Evolutionary conservation across 106 monocot species (phyloP).

Genomic region (Allium cepa): DNA sequence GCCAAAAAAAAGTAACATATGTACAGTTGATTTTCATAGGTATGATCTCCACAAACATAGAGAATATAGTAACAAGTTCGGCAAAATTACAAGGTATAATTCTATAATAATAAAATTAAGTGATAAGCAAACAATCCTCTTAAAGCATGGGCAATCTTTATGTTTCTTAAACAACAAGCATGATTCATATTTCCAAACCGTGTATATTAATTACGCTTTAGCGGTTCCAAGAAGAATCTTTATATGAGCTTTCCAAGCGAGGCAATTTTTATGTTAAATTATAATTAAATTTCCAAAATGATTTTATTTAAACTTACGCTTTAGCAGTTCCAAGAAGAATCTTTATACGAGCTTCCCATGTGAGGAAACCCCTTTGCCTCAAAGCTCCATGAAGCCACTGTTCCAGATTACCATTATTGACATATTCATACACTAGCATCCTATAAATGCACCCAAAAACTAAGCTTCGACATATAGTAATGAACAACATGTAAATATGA

Average conservation of each 20-base stretch:
- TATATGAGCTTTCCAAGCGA: no score
- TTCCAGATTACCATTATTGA: conserved; percentile 73
- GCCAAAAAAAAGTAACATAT: neutral
- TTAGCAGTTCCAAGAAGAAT: conserved; percentile 62
- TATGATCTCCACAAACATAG: no score
- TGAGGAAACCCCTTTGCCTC: conserved; percentile 34
- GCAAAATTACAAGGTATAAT: neutral
- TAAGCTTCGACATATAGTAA: no score
- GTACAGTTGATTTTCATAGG: neutral
- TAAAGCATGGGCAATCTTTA: no score
- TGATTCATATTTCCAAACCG: no score
- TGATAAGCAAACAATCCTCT: neutral
- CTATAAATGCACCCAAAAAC: conserved; percentile 14
- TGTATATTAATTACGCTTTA: no score
- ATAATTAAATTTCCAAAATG: no score
- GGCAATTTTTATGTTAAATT: no score
- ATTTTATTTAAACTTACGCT: conserved; percentile 32
- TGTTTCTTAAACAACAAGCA: no score
- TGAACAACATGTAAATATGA: no score
- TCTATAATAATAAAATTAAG: neutral
- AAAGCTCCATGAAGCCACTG: conserved; percentile 79
- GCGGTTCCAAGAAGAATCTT: no score
- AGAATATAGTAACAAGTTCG: no score
- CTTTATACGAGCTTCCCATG: conserved; percentile 68
- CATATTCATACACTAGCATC: conserved; percentile 77